Evolutionary conservation across 2,329 filamentous ascomycete genomes (phyloP), one percentile per base, ranked within the genome.

Genomic region (Penicillium sclerotiorum): DNA sequence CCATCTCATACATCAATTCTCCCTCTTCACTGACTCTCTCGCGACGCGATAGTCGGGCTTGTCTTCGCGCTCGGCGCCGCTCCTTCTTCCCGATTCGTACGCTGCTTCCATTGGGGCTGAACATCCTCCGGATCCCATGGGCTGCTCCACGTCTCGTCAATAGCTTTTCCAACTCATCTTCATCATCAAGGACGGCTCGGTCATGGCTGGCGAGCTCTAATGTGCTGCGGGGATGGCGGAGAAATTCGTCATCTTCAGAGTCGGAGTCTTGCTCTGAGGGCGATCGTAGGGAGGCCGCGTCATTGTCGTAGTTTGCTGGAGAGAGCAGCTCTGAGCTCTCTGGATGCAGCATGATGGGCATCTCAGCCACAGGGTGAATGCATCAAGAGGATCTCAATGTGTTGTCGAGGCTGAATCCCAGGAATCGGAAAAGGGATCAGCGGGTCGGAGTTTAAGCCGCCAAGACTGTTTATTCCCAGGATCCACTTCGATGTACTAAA

Each of bases 1-100:
- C 92, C 87, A 93, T 90, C 73, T 94, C 89, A 68, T 90, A 92
- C 86, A 95, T 89, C 63, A 95, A 76, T 68, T 86, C 83, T 30
- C 87, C 86, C 58, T 89, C 84, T 65, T 90, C 88, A 78, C 70
- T 64, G 81, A 68, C 56, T 72, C 76, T 54, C 79, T 78, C 72
- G 73, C 78, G 61, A 30, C 64, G 82, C 83, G 61, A 77, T 74
- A 57, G 73, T 42, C 60, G 58, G 28, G 60, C 62, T 35, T 75
- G 70, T 49, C 78, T 77, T 39, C 82, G 74, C 39, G 69, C 70
- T 48, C 68, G 69, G 55, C 80, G 76, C 60, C 80, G 82, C 58
- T 83, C 78, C 56, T 69, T 61, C 21, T 74, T 71, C 8, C 80
- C 65, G 47, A 81, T 78, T 23, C 80, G 78, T 23, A 74, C 73